These are phyloP conservation scores for Trapa bicornis DNA, from an alignment of 345 rosid genomes.

Conservation along the genomic window DNA sequence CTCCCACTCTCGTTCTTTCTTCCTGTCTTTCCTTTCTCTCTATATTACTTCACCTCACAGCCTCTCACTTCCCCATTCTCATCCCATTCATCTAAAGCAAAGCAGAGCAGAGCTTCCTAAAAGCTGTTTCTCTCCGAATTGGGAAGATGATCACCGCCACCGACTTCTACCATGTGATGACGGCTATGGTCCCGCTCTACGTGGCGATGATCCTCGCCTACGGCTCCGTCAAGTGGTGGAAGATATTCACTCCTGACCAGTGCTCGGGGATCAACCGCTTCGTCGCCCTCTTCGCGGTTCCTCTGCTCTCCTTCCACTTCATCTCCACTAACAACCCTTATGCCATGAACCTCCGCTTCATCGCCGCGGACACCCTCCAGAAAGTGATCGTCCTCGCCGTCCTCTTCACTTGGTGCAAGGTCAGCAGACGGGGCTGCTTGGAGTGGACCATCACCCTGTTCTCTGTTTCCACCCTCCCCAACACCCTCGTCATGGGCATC, in stretches of 20 bases:
- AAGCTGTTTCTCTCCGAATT: not conserved
- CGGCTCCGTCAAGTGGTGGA: slow-evolving; percentile 98
- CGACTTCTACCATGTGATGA: slow-evolving; percentile 82
- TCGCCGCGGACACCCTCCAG: slow-evolving; percentile 88
- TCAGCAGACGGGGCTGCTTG: slow-evolving; percentile 49
- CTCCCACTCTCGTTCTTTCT: not conserved
- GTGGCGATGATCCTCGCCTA: slow-evolving; percentile 93
- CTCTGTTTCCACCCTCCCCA: slow-evolving; percentile 80
- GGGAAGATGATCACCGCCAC: slow-evolving; percentile 44
- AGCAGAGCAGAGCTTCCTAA: not conserved
- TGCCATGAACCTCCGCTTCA: slow-evolving; percentile 73
- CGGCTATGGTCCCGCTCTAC: slow-evolving; percentile 87
- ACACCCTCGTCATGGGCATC: slow-evolving; percentile 95
- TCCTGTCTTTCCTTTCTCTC: not conserved
- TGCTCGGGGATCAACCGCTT: slow-evolving; percentile 99
- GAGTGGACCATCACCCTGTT: slow-evolving; percentile 96
- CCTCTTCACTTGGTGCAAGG: slow-evolving; percentile 49
- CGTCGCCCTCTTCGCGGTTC: slow-evolving; percentile 90
- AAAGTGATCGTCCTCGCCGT: slow-evolving; percentile 57
- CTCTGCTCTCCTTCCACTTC: slow-evolving; percentile 91
- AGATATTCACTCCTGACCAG: slow-evolving; percentile 84
- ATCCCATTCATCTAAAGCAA: too few relatives aligned
- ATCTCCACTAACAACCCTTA: slow-evolving; percentile 78
- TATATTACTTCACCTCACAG: too few relatives aligned
- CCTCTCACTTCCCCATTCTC: too few relatives aligned